Evolutionary conservation across 306 rosid species (phyloP).

Genomic region (Arachis hypogaea): DNA sequence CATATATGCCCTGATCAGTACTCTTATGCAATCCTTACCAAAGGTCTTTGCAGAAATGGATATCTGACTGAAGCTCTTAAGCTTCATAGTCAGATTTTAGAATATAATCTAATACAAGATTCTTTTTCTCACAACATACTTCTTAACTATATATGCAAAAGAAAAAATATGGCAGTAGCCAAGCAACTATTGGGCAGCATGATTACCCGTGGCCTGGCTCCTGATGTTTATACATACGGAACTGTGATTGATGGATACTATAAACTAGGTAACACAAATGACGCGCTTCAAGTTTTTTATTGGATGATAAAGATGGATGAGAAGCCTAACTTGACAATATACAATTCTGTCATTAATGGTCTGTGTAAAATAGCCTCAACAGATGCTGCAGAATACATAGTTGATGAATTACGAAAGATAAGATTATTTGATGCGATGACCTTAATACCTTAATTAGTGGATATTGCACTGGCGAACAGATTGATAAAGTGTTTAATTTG

Average conservation of each 20-base stretch:
- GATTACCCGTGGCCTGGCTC: slow-evolving; percentile 41
- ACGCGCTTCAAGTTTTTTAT: slow-evolving; percentile 48
- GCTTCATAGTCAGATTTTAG: too few species aligned
- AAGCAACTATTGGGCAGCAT: too few species aligned
- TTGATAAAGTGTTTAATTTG: slow-evolving; percentile 45
- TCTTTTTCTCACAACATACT: too few species aligned
- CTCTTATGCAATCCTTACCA: slow-evolving; percentile 55
- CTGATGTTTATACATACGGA: slow-evolving; percentile 56
- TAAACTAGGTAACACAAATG: slow-evolving; percentile 48
- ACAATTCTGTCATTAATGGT: too few species aligned
- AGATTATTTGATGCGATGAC: slow-evolving; percentile 44
- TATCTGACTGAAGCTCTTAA: too few species aligned
- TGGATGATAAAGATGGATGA: slow-evolving; percentile 47
- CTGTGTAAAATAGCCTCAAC: too few species aligned
- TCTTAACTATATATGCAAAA: too few species aligned
- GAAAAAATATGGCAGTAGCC: too few species aligned
- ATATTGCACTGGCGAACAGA: slow-evolving; percentile 45
- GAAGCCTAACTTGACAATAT: too few species aligned
- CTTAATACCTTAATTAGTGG: slow-evolving; percentile 59
- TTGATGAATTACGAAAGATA: slow-evolving; percentile 39
- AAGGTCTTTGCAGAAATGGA: slow-evolving; percentile 40
- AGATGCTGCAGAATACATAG: too few species aligned
- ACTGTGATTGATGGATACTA: slow-evolving; percentile 54
- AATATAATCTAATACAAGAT: too few species aligned
- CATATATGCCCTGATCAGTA: slow-evolving; percentile 51